phyloP scores from a whole-genome alignment of 23 red algal genomes.

The Gracilaria vermiculophylla region DNA sequence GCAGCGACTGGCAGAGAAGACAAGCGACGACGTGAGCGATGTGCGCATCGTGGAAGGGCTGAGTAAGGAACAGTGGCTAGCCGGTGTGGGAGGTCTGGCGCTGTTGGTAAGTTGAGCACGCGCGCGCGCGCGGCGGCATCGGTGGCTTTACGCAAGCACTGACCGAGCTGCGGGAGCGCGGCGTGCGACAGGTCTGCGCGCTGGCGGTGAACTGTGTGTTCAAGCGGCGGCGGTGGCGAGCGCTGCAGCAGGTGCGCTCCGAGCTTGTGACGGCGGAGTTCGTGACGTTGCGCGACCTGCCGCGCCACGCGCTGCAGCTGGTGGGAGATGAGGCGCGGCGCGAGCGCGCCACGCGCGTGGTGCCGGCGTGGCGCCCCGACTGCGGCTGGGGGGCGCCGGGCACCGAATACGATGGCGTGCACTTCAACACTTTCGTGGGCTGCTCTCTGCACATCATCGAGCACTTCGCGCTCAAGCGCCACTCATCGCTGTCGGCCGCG shows the following conservation, averaged over 20 bases:
- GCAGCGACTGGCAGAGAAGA: neutral
- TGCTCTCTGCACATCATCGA: constrained; percentile 51
- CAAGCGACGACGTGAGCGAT: neutral
- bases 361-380: constrained; percentile 34
- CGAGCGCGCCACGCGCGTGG: constrained; percentile 33
- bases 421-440: constrained; percentile 62
- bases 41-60: neutral
- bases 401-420: constrained; percentile 55
- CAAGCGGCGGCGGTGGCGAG: constrained; percentile 38
- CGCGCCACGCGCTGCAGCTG: constrained; percentile 40
- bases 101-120: neutral
- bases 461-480: constrained; percentile 18
- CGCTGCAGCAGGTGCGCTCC: constrained; percentile 40
- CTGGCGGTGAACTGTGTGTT: constrained; percentile 44
- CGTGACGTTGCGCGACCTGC: constrained; percentile 35
- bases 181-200: constrained; percentile 2
- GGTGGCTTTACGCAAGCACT: too few relatives aligned
- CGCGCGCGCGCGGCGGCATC: too few relatives aligned
- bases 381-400: constrained; percentile 55
- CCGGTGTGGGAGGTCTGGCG: neutral
- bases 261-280: constrained; percentile 38
- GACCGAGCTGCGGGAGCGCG: too few relatives aligned
- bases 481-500: constrained; percentile 29
- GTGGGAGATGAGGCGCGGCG: constrained; percentile 15
- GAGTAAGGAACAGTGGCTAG: neutral